Evolutionary conservation across 257 asterid genomes (phyloP).

Genomic region (Solanum sejunctum): DNA sequence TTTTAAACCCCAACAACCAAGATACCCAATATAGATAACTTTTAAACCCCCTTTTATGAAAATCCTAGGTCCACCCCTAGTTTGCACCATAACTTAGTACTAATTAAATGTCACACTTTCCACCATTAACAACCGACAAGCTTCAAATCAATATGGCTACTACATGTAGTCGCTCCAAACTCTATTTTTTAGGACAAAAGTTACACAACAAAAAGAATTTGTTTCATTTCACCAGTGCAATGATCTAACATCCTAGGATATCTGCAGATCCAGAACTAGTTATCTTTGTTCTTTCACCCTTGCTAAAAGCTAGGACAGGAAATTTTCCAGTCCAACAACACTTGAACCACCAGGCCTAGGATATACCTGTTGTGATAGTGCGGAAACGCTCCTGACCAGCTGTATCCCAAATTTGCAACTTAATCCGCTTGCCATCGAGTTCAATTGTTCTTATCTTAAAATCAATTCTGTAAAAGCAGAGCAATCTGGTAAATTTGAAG

Average conservation of each 20-base stretch:
- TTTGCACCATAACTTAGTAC: not conserved
- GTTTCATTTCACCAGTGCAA: not conserved
- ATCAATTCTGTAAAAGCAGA: conserved; percentile 41
- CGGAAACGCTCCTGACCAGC: conserved; percentile 88
- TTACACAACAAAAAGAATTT: not conserved
- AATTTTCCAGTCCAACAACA: not conserved
- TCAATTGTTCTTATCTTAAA: conserved; percentile 78
- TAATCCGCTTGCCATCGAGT: conserved; percentile 60
- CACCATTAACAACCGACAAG: not conserved
- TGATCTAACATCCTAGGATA: not conserved
- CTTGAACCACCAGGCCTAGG: not conserved
- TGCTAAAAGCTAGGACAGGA: not conserved
- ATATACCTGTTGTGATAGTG: conserved; percentile 69
- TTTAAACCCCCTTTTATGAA: not conserved
- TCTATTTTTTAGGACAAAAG: not conserved
- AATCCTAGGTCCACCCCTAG: not conserved
- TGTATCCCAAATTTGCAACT: conserved; percentile 77
- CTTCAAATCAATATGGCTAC: not conserved
- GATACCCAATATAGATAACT: not conserved
- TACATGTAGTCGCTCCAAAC: not conserved
- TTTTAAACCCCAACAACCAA: no score
- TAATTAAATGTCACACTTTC: not conserved
- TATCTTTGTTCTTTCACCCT: not conserved
- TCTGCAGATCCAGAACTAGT: not conserved
- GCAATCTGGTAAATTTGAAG: not conserved